These are phyloP conservation scores for Lasiodiplodia sp. DNA, from an alignment of 2,329 filamentous ascomycete genomes.

Conservation along the genomic window DNA sequence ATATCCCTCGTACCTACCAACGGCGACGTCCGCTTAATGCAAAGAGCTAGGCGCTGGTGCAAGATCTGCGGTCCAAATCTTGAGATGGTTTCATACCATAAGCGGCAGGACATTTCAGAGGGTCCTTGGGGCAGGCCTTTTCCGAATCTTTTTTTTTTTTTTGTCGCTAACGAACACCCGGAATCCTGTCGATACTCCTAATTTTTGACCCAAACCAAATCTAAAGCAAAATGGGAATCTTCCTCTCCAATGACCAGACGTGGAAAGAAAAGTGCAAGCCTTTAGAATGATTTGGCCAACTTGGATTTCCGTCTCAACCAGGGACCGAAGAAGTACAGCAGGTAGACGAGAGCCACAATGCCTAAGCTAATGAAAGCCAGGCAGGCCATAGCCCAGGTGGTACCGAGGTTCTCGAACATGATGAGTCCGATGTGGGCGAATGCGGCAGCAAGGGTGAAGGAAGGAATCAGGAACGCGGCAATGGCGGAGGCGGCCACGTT, in stretches of 20 bases:
- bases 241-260: background rate
- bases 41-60: background rate
- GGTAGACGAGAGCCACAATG: constrained; percentile 29
- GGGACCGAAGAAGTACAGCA: constrained; percentile 30
- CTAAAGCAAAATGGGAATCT: background rate
- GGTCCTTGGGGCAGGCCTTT: background rate
- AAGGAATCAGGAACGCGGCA: constrained; percentile 29
- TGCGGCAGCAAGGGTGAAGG: constrained; percentile 28
- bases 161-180: background rate
- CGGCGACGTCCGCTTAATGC: no score
- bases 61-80: background rate
- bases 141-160: background rate
- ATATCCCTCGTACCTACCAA: no score
- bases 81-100: background rate
- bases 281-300: constrained; percentile 21
- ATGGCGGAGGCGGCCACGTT: constrained; percentile 28
- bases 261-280: background rate
- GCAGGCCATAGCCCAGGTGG: constrained; percentile 29
- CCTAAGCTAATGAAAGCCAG: constrained; percentile 29
- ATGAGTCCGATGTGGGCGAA: constrained; percentile 29
- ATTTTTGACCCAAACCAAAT: background rate
- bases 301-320: constrained; percentile 24
- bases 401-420: constrained; percentile 30
- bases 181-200: background rate
- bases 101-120: background rate